Conservation (phyloP, 352 stramenopile species). For the Pythium guiyangense region DNA sequence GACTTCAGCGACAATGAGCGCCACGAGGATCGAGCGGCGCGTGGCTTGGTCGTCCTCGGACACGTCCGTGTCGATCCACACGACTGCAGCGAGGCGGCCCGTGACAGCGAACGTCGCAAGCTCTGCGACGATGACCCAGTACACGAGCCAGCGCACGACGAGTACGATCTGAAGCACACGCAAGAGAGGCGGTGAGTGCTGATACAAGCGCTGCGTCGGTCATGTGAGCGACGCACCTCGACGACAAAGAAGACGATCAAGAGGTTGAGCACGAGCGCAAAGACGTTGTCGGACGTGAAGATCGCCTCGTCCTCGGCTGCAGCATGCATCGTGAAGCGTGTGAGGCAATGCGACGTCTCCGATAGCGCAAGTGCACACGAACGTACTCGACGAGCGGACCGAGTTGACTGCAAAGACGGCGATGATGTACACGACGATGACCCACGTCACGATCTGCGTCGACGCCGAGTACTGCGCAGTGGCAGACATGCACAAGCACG, state of each 20-base stretch:
- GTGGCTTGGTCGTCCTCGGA: slow-evolving; percentile 21
- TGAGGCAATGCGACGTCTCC: not conserved
- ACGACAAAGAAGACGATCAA: slow-evolving; percentile 19
- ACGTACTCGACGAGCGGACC: slow-evolving; percentile 9
- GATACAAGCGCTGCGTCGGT: not conserved
- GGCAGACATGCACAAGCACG: too few species aligned
- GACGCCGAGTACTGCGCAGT: slow-evolving; percentile 35
- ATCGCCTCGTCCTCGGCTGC: slow-evolving; percentile 7
- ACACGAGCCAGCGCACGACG: slow-evolving; percentile 51
- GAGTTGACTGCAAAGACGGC: slow-evolving; percentile 31
- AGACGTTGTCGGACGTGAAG: slow-evolving; percentile 7
- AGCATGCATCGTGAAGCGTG: not conserved
- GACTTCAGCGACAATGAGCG: slow-evolving; percentile 32
- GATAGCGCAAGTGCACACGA: not conserved
- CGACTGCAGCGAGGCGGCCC: slow-evolving; percentile 8
- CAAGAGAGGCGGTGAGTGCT: not conserved
- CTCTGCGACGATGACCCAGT: slow-evolving; percentile 42
- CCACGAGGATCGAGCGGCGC: slow-evolving; percentile 20
- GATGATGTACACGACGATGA: slow-evolving; percentile 53
- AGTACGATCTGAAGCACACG: slow-evolving; percentile 23
- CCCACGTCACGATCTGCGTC: slow-evolving; percentile 44
- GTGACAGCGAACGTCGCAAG: slow-evolving; percentile 20
- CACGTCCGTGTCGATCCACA: slow-evolving; percentile 23
- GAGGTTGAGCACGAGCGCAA: slow-evolving; percentile 14
- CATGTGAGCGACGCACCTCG: slow-evolving; percentile 1